Evolutionary conservation across 1,284 basidiomycete genomes (phyloP), one percentile per base, ranked within the genome.

Genomic region (Pterulicium gracile): DNA sequence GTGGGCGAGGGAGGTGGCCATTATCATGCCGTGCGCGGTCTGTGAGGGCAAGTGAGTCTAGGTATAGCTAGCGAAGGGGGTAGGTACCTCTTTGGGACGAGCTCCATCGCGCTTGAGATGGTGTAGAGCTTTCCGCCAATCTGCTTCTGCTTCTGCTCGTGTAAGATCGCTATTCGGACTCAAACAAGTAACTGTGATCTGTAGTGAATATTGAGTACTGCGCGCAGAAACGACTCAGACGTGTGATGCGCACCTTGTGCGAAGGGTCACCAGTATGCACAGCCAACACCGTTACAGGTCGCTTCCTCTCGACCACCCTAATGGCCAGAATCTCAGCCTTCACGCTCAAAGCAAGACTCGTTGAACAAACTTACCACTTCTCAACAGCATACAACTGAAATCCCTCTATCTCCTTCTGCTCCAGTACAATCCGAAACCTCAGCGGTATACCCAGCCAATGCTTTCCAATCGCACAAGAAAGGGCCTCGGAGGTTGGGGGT

Each of bases 321-420:
- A 35, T 44, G 45, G 22, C 20, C 47, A 27, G 44, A 19, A 36
- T 17, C 24, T 21, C 44, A 43, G 35, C 35, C 34, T 14, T 12
- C 21, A 13, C 34, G 23, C 5, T 20, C 32, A 20, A 10, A 27
- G 18, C 43, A 40, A 23, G 52, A 42, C 7, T 24, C 47, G 52
- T 43, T 48, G 42, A 50, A 27, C 46, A 47, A 27, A 54, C 69
- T 47, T 55, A 79, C 85, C 86, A 89, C 61, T 83, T 85, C 67
- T 89, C 81, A 4, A 89, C 87, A 0, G 84, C 86, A 59, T 88
- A 88, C 49, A 88, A 69, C 61, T 87, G 83, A 61, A 79, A 88
- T 1, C 81, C 81, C 18, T 61, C 50, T 18, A 72, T 52, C 15
- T 61, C 47, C 44, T 67, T 44, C 19, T 50, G 41, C n/a, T 55